Base-by-base conservation (phyloP, 2,329 filamentous ascomycete species). In the Pseudogymnoascus sp. region DNA sequence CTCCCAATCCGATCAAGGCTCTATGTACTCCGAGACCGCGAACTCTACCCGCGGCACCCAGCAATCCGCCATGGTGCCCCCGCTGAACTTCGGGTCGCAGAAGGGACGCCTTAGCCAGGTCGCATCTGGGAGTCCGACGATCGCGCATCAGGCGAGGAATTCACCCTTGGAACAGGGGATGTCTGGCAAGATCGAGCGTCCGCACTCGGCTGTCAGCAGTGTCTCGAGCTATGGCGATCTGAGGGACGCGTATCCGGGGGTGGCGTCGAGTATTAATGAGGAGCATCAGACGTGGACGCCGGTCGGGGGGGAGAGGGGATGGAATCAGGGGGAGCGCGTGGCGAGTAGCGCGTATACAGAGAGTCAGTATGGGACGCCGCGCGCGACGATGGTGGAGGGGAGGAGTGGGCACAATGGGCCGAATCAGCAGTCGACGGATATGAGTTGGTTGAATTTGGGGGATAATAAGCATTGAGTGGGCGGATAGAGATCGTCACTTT, bases 371-470 rank as follows among this genome's bases (percentile, higher is more conserved):
- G 75, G 72, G 67, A 78, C 79, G 21, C 70, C 73, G 41, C 74
- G 72, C 65, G 71, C 65, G 62, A 68, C 67, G 19, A 72, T 63
- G 63, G 70, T 69, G 62, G 19, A 63, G 67, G 54, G 43, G 66
- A 28, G 65, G 64, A 28, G 67, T 69, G 37, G 68, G 65, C 64
- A 63, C 83, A 68, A 80, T 81, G 16, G 82, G 82, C 69, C 77
- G 84, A 31, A 75, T 77, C 51, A 63, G 37, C 67, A 68, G 23
- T 62, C 64, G 5, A 16, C 63, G 13, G 90, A 92, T 74, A 90
- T 92, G 87, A 90, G 88, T 76, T 93, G 90, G 90, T 77, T 93
- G 67, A 92, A 92, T 71, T 79, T 92, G 16, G 86, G 85, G 57
- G 82, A 83, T 8, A 48, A 23, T 10, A 41, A 14, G 45, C 45